A percentile compares a stretch with the other conserved stretches of the same genome.
Conservation (phyloP, 2,329 filamentous ascomycete species). For the Colletotrichum sp. region DNA sequence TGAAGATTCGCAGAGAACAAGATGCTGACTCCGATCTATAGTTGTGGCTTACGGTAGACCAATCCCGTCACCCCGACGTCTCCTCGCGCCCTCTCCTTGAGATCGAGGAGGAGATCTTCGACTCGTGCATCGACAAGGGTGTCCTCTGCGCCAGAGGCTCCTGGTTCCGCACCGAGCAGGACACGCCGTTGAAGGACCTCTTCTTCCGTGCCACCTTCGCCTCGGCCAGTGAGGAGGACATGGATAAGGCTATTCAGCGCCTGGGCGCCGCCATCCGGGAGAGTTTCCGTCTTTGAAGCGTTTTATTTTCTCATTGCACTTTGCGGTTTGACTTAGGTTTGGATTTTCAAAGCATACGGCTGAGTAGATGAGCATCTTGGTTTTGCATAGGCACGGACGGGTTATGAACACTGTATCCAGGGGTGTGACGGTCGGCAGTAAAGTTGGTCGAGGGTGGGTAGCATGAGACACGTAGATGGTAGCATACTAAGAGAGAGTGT, state of each 20-base stretch:
- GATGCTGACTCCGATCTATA: constrained; percentile 28
- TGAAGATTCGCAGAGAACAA: background rate
- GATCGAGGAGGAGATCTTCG: constrained; percentile 88
- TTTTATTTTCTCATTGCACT: background rate
- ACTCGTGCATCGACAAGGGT: constrained; percentile 74
- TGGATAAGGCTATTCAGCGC: constrained; percentile 74
- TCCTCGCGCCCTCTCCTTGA: constrained; percentile 59
- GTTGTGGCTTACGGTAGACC: constrained; percentile 78
- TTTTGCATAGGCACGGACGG: background rate
- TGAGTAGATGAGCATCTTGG: background rate
- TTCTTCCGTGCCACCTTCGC: constrained; percentile 94
- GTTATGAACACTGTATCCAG: background rate
- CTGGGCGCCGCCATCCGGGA: constrained; percentile 77
- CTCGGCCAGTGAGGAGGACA: constrained; percentile 73
- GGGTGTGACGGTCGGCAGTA: background rate
- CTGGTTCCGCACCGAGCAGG: constrained; percentile 85
- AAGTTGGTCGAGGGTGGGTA: background rate
- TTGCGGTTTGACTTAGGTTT: background rate
- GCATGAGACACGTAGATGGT: background rate
- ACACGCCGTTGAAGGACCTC: constrained; percentile 64
- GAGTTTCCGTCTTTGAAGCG: constrained; percentile 45
- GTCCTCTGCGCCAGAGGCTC: constrained; percentile 84
- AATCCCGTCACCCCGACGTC: constrained; percentile 67
- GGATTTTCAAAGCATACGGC: background rate
- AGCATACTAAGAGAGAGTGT: background rate